Evolutionary conservation across 2,329 filamentous ascomycete species (phyloP).

Genomic region (Aspergillus pseudoterreus): DNA sequence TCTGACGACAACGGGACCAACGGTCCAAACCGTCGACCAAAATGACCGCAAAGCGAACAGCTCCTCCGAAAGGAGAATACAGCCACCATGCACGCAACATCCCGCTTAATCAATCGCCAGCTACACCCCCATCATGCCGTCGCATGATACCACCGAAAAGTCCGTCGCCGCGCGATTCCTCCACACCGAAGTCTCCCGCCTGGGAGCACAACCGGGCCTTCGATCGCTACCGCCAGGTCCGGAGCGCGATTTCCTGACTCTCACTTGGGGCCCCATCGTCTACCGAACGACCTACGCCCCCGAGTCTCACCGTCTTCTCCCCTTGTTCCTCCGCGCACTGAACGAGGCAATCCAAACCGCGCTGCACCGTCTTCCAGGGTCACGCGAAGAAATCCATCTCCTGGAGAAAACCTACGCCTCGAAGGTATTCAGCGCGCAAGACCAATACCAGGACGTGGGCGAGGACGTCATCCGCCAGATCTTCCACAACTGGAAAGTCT

Average conservation of each 20-base stretch:
- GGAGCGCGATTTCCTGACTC: slow-evolving; percentile 25
- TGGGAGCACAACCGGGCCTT: slow-evolving; percentile 23
- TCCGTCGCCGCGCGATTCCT: slow-evolving; percentile 23
- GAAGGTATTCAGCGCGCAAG: slow-evolving; percentile 21
- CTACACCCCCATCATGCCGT: background rate
- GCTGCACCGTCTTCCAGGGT: slow-evolving; percentile 18
- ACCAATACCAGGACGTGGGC: slow-evolving; percentile 12
- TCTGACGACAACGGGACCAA: background rate
- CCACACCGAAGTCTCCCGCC: slow-evolving; percentile 24
- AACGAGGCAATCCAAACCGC: slow-evolving; percentile 53
- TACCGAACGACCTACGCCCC: slow-evolving; percentile 26
- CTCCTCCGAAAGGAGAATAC: background rate
- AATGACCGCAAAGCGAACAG: background rate
- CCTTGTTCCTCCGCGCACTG: slow-evolving; percentile 50
- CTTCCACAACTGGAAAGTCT: slow-evolving; percentile 28
- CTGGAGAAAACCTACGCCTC: slow-evolving; percentile 23
- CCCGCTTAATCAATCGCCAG: slow-evolving; percentile 2
- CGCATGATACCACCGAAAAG: background rate
- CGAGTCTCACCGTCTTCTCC: slow-evolving; percentile 46
- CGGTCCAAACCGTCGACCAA: too few relatives aligned
- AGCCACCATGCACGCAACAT: background rate
- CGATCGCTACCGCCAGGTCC: slow-evolving; percentile 22
- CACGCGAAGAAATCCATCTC: slow-evolving; percentile 14
- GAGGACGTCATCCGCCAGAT: slow-evolving; percentile 18
- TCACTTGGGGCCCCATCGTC: slow-evolving; percentile 28